phyloP scores from a whole-genome alignment of 495 filamentous ascomycete genomes.

The Aspergillus leporis region DNA sequence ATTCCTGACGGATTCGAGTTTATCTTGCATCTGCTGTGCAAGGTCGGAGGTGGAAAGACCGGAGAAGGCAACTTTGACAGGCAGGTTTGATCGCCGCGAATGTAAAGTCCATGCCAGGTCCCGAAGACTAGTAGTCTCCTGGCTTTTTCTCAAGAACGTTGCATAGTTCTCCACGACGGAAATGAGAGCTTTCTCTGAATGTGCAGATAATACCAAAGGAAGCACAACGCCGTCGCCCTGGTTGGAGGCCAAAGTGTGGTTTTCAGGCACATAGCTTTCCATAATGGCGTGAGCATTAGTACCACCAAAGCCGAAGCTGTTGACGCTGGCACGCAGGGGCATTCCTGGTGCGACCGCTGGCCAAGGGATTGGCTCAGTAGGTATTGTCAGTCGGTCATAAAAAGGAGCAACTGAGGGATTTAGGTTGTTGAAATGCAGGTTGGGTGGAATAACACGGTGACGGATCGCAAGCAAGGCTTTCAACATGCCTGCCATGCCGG shows the following conservation, averaged over 20 bases:
- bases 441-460: conserved; percentile 55
- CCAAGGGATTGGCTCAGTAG: conserved; percentile 24
- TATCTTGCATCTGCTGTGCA: conserved; percentile 9
- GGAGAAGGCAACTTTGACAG: neutral
- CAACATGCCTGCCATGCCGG: conserved; percentile 54
- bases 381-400: conserved; percentile 26
- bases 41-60: neutral
- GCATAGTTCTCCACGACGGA: conserved; percentile 15
- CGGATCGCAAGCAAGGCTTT: conserved; percentile 46
- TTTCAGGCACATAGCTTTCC: conserved; percentile 14
- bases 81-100: conserved; percentile 9
- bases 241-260: neutral
- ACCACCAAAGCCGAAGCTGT: conserved; percentile 63
- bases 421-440: conserved; percentile 53
- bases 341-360: conserved; percentile 2
- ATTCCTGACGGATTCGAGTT: neutral
- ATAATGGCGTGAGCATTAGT: conserved; percentile 64
- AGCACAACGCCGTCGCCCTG: neutral
- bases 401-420: conserved; percentile 39
- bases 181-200: conserved; percentile 23
- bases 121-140: conserved; percentile 11
- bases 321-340: conserved; percentile 35
- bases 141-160: neutral
- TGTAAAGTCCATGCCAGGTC: conserved; percentile 33
- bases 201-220: conserved; percentile 31